Base-by-base conservation (phyloP, 2,329 filamentous ascomycete species). In the Curvularia verruculosa region DNA sequence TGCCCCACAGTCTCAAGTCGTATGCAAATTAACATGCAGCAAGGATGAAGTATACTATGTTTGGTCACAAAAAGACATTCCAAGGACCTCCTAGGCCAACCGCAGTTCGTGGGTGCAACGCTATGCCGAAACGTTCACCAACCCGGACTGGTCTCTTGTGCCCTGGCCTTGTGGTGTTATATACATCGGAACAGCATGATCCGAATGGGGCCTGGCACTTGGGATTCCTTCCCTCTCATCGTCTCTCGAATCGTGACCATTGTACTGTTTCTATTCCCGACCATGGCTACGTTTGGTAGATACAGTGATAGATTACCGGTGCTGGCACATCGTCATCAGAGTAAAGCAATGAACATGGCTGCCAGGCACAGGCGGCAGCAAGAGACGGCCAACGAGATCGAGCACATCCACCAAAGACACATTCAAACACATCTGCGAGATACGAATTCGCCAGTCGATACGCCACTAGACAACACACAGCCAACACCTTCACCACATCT, bases 101-200 rank as follows among this genome's bases (percentile, higher is more conserved):
- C 52, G 47, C 26, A 24, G 40, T 21, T 43, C 36, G 7, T 47
- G 29, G 41, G 31, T 55, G 41, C 34, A 36, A n/a, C 36, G 18
- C 21, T 18, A 41, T 18, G 34, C 47, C 47, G 56, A 58, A 58
- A 58, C 56, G 43, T 43, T 50, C 43, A 28, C 47, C 37, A 36
- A 48, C 34, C 34, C 15, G 39, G 19, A 44, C 36, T 29, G 47
- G 52, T 51, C 44, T 52, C 44, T 56, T 40, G 44, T 44, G 29
- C 9, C 39, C 34, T 48, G 43, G 34, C 41, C 28, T 41, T 26
- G 37, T 26, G 36, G 41, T 51, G 21, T 41, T 54, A 41, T 54
- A 41, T 47, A 39, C 40, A 55, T 55, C 52, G 52, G 37, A 45
- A 40, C 26, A 31, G 36, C 37, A 37, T 21, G 37, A 55, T 23